Percentiles rank a stretch among this genome's conserved stretches.
These are phyloP conservation scores for Parastagonospora avenae DNA, from an alignment of 2,329 filamentous ascomycete genomes.

Conservation along the genomic window DNA sequence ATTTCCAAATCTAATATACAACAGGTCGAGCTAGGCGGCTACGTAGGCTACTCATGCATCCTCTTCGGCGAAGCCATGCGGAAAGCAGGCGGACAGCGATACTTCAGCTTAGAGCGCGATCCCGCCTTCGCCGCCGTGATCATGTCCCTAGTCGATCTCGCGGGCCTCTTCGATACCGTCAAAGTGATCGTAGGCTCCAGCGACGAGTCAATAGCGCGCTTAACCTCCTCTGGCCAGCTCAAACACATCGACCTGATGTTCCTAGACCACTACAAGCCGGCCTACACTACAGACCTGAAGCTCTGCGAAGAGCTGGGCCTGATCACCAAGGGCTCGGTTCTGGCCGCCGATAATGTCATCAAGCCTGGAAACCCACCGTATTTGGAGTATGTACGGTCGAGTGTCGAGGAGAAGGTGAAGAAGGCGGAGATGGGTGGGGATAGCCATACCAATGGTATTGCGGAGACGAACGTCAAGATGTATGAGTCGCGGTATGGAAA, in stretches of 20 bases:
- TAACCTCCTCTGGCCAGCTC: conserved; percentile 61
- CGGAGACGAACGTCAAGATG: conserved; percentile 54
- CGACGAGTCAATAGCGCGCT: conserved; percentile 65
- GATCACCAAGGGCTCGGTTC: conserved; percentile 65
- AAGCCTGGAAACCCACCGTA: conserved; percentile 74
- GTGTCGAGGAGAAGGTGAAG: conserved; percentile 65
- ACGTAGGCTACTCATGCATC: conserved; percentile 81
- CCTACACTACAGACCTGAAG: conserved; percentile 76
- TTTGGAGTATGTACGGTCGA: conserved; percentile 71
- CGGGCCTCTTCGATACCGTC: conserved; percentile 73
- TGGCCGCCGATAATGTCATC: conserved; percentile 74
- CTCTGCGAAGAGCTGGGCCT: conserved; percentile 74
- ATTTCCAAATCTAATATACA: conserved; percentile 5
- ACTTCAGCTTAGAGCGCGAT: conserved; percentile 75
- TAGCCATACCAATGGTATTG: conserved; percentile 48
- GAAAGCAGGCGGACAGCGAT: conserved; percentile 66
- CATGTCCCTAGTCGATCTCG: conserved; percentile 70
- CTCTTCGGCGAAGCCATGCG: conserved; percentile 72
- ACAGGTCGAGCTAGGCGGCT: conserved; percentile 76
- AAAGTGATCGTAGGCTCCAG: conserved; percentile 73
- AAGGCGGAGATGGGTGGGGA: conserved; percentile 36
- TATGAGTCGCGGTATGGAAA: conserved; percentile 55
- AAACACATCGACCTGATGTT: conserved; percentile 73
- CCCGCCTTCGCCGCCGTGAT: conserved; percentile 76
- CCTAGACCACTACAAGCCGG: conserved; percentile 80